These are phyloP conservation scores for Microsporum ferrugineum DNA, from an alignment of 2,329 filamentous ascomycete species.

Conservation along the genomic window DNA sequence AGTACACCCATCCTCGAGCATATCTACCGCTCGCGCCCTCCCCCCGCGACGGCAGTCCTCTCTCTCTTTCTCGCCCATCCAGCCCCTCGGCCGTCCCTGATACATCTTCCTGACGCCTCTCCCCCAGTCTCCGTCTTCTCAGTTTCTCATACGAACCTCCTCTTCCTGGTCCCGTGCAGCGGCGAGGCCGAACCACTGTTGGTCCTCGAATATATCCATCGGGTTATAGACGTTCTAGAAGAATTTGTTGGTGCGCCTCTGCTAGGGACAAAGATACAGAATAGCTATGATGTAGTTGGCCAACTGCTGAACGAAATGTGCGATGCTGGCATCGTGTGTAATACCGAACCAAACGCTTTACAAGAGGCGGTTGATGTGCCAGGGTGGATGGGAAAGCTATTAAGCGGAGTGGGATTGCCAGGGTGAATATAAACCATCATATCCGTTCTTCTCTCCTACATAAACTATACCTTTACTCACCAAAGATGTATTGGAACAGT, in stretches of 20 bases:
- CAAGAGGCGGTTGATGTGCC: conserved; percentile 87
- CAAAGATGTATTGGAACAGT: conserved; percentile 17
- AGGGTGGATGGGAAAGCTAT: conserved; percentile 74
- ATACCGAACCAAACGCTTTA: conserved; percentile 85
- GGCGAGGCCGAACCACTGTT: conserved; percentile 80
- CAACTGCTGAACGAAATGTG: conserved; percentile 94
- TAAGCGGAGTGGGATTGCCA: conserved; percentile 77
- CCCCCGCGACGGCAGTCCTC: conserved; percentile 63
- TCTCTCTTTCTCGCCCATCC: conserved; percentile 79
- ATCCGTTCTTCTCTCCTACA: background rate
- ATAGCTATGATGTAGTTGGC: conserved; percentile 83
- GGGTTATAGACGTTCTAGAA: conserved; percentile 82
- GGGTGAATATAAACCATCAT: conserved; percentile 39
- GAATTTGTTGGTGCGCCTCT: conserved; percentile 87
- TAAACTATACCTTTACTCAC: background rate
- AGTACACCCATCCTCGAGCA: conserved; percentile 82
- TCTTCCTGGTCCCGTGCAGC: conserved; percentile 76
- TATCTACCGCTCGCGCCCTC: conserved; percentile 71
- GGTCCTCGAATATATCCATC: conserved; percentile 86
- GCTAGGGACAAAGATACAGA: conserved; percentile 74
- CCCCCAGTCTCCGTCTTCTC: conserved; percentile 85
- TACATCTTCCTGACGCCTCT: conserved; percentile 70
- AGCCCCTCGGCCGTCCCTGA: conserved; percentile 67
- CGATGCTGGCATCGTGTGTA: conserved; percentile 77
- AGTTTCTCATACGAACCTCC: conserved; percentile 71